These are phyloP conservation scores for Rhytidiadelphus loreus DNA, from an alignment of 225 moss, liverwort and hornwort species.

Conservation along the genomic window DNA sequence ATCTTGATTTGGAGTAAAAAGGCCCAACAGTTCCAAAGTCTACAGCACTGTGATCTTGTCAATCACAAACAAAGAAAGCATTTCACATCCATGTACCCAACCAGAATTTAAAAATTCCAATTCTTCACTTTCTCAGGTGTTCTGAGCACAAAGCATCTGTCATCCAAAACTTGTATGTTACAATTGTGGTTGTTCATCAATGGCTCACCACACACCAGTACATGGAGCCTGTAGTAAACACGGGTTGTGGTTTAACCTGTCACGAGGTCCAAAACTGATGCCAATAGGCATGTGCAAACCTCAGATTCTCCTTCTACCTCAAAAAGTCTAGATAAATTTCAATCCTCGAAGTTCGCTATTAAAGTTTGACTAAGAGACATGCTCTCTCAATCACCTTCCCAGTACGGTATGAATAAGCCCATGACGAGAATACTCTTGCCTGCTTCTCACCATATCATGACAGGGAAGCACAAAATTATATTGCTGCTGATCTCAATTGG, in stretches of 20 bases:
- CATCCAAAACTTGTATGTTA: conserved; percentile 40
- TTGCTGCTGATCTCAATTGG: not conserved
- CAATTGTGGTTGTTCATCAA: conserved; percentile 14
- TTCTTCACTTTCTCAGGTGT: not conserved
- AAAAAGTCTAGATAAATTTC: not conserved
- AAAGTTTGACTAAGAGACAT: not conserved
- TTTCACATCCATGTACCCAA: not conserved
- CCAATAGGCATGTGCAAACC: not conserved
- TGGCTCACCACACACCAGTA: not conserved
- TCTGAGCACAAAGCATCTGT: conserved; percentile 9
- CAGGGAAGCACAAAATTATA: not conserved
- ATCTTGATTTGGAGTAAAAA: not conserved
- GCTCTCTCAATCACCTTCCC: not conserved
- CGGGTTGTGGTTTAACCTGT: conserved; percentile 1
- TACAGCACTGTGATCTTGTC: not conserved
- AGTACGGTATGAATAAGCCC: not conserved
- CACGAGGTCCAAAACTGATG: conserved; percentile 9
- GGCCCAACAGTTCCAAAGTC: not conserved
- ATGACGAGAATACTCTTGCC: not conserved
- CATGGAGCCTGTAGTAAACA: conserved; percentile 10
- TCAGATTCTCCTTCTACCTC: not conserved
- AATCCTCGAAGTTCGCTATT: not conserved
- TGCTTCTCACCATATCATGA: not conserved
- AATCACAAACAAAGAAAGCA: not conserved
- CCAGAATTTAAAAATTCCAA: not conserved